These are phyloP conservation scores for Kodamaea sp. DNA, from an alignment of 1,139 yeast genomes.

Conservation along the genomic window DNA sequence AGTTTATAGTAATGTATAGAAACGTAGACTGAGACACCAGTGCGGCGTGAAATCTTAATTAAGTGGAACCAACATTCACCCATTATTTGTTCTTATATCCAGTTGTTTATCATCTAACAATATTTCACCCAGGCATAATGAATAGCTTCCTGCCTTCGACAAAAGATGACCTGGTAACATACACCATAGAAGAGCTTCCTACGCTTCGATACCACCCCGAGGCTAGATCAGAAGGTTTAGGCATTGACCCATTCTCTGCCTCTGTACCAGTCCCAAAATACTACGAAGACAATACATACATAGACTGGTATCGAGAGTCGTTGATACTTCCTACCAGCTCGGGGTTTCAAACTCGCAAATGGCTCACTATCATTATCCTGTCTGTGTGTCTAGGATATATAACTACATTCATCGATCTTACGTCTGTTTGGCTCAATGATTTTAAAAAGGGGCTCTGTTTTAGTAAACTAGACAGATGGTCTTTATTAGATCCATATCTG, in stretches of 20 bases:
- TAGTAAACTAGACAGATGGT: slow-evolving; percentile 42
- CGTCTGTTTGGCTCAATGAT: slow-evolving; percentile 65
- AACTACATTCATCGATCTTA: slow-evolving; percentile 61
- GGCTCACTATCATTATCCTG: slow-evolving; percentile 60
- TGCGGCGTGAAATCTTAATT: too few relatives aligned
- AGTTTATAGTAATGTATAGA: too few relatives aligned
- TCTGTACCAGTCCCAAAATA: neutral
- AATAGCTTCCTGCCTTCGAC: neutral
- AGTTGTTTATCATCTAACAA: too few relatives aligned
- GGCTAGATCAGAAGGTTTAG: neutral
- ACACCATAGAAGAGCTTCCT: slow-evolving; percentile 5
- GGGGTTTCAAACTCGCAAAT: slow-evolving; percentile 34
- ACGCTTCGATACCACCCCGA: slow-evolving; percentile 3
- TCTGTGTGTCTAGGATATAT: slow-evolving; percentile 60
- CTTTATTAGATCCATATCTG: slow-evolving; percentile 45
- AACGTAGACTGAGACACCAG: too few relatives aligned
- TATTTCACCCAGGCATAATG: too few relatives aligned
- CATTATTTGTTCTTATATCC: too few relatives aligned
- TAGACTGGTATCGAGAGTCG: slow-evolving; percentile 30
- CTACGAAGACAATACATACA: slow-evolving; percentile 36
- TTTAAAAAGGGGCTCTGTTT: slow-evolving; percentile 51
- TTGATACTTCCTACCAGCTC: slow-evolving; percentile 10
- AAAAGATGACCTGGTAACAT: slow-evolving; percentile 1
- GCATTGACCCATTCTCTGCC: neutral
- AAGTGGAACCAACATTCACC: too few relatives aligned